Evolutionary conservation across 306 rosid species (phyloP), one percentile per base, ranked within the genome.

Genomic region (Prunus padus): DNA sequence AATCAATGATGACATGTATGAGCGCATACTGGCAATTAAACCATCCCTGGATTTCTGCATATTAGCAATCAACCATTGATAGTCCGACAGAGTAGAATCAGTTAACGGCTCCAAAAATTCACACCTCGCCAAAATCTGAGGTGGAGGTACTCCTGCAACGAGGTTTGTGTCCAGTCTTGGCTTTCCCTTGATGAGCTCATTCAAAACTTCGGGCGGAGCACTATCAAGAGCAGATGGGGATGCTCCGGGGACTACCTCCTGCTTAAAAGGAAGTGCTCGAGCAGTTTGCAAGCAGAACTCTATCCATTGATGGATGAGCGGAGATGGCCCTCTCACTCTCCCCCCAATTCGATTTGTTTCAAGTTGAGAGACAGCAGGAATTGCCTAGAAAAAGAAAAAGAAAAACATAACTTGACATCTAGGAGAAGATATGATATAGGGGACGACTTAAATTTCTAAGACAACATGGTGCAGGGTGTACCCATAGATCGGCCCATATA

Each of bases 401-500:
- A 2, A 2, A 61, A 50, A 40, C 14, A 77, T 40, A 51, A 16
- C 13, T 3, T 42, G 66, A 73, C 40, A 18, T 77, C 45, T 49
- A 23, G 56, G 56, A 66, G 44, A 33, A 42, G 45, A 79, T 31
- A 10, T 14, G 4, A 56, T 9, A 55, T 5, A n/a, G 31, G 30
- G 26, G 52, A 22, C 1, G 7, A 71, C 42, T 9, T 16, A 74
- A 47, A 82, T 54, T 28, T 69, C 82, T 37, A 60, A 40, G 31
- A 50, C 0, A 69, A 37, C 40, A 47, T n/a, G 49, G 83, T n/a
- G 63, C 40, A 50, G 65, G 66, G 33, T 70, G 25, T 89, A 91
- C 98, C 98, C 98, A 94, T 44, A 90, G 81, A 83, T 94, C 98
- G 20, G 91, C 98, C 96, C 97, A 94, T 70, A 92, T 82, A 80